Conservation (phyloP, 2,329 filamentous ascomycete genomes). For the Massarina eburnea region DNA sequence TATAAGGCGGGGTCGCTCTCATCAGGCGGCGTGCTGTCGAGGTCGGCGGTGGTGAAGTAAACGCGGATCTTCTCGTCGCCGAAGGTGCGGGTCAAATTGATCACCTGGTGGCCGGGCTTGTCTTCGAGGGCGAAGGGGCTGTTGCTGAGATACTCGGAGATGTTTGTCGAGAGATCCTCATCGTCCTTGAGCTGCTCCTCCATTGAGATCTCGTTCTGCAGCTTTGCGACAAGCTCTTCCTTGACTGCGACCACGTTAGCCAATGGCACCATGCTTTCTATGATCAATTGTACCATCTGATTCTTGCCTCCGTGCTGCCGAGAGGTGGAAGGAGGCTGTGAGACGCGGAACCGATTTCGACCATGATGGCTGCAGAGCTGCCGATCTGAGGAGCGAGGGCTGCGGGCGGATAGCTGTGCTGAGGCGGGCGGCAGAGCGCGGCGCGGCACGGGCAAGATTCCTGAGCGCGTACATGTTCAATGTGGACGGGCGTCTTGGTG, state of each 20-base stretch:
- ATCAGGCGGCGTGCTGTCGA: constrained; percentile 54
- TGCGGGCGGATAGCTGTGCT: constrained; percentile 41
- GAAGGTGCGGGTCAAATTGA: constrained; percentile 78
- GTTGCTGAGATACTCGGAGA: constrained; percentile 87
- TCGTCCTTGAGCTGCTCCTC: constrained; percentile 79
- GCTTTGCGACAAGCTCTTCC: constrained; percentile 80
- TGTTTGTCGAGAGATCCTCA: constrained; percentile 71
- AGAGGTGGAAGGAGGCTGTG: constrained; percentile 48
- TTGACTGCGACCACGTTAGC: constrained; percentile 50
- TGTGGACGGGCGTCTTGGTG: constrained; percentile 6
- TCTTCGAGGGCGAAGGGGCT: constrained; percentile 80
- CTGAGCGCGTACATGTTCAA: constrained; percentile 49
- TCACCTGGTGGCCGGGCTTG: constrained; percentile 80
- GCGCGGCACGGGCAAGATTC: constrained; percentile 48
- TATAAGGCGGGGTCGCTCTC: constrained; percentile 59
- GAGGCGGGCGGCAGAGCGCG: constrained; percentile 46
- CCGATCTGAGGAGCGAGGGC: constrained; percentile 36
- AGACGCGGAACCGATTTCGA: constrained; percentile 32
- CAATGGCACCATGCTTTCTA: background rate
- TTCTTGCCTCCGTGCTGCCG: constrained; percentile 41
- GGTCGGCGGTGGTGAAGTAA: constrained; percentile 81
- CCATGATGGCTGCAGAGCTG: constrained; percentile 39
- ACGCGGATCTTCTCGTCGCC: constrained; percentile 89
- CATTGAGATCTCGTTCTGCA: constrained; percentile 60
- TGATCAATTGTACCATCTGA: constrained; percentile 17